Evolutionary conservation across 139 green algal genomes (phyloP), one percentile per base, ranked within the genome.

Genomic region (Prasinococcaceae sp.): DNA sequence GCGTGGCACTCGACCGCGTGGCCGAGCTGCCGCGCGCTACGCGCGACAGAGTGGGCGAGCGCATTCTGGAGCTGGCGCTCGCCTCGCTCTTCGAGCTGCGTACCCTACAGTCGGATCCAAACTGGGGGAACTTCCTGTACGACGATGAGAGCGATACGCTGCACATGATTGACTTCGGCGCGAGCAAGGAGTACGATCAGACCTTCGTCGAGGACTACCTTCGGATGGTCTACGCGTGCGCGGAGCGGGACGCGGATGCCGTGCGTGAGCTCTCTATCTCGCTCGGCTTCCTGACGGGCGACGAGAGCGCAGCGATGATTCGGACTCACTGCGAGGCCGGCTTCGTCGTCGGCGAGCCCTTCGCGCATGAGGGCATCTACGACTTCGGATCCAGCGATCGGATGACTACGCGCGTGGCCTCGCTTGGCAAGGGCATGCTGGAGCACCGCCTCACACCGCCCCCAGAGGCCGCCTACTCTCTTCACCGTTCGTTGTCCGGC

Each of bases 61-160:
- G 68, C 40, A 75, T 96, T 63, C 78, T 96, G 55, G 32, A 52
- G 19, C 67, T 94, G 4, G 94, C 86, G 5, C 76, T 96, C 27
- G 55, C 53, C 39, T 86, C 94, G 77, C 77, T 96, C 27, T 96
- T 93, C 58, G 64, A 78, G 24, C 94, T 89, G 80, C 70, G 72
- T 23, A 5, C 27, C 9, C 46, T 41, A 41, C 64, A 76, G 67
- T 95, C 88, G 6, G 88, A 94, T 58, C 85, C 85, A 44, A 95
- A 95, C 63, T 88, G 80, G 79, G 83, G 84, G 63, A 97, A 97
- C 79, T 97, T 95, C 39, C 55, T 97, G 57, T 97, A 93, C 49
- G 85, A 97, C 55, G 30, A 56, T n/a, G 49, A 70, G 12, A 61
- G 54, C 6, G 40, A 60, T 25, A 50, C 40, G 24, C 61, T 96